phyloP scores from a whole-genome alignment of 176 grass and related monocot genomes.

The Saccharum spontaneum region DNA sequence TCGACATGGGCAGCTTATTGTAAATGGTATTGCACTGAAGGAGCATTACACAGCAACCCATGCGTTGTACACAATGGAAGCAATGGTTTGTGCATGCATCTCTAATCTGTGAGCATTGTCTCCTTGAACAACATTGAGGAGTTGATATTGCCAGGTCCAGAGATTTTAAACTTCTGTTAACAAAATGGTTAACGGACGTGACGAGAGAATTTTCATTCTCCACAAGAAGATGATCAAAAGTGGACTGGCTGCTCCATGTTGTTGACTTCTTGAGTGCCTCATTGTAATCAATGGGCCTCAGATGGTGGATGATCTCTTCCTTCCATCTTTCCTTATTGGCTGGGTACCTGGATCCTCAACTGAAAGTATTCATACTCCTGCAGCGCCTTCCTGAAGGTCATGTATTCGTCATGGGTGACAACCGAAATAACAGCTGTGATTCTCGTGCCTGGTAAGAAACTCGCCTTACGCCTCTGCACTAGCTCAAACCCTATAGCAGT shows the following conservation, averaged over 20 bases:
- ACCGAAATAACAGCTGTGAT: slow-evolving; percentile 47
- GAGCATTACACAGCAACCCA: slow-evolving; percentile 36
- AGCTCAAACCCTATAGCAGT: neutral
- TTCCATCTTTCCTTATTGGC: slow-evolving; percentile 4
- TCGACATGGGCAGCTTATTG: slow-evolving; percentile 43
- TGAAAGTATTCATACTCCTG: slow-evolving; percentile 17
- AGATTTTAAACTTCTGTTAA: slow-evolving; percentile 45
- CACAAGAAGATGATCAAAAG: slow-evolving; percentile 41
- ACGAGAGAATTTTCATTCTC: slow-evolving; percentile 27
- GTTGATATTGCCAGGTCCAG: slow-evolving; percentile 65
- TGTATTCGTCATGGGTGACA: slow-evolving; percentile 58
- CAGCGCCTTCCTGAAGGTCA: slow-evolving; percentile 47
- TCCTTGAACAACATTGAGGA: slow-evolving; percentile 67
- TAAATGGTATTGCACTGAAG: slow-evolving; percentile 48
- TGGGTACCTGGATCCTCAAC: neutral
- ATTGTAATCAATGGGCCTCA: slow-evolving; percentile 38
- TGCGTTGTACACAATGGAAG: slow-evolving; percentile 44
- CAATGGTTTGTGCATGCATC: slow-evolving; percentile 47
- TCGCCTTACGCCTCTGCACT: neutral
- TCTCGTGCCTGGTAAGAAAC: slow-evolving; percentile 9
- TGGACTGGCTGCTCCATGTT: slow-evolving; percentile 67
- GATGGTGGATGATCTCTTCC: slow-evolving; percentile 58
- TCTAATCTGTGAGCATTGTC: slow-evolving; percentile 48
- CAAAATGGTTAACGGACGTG: slow-evolving; percentile 34
- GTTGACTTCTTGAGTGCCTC: slow-evolving; percentile 59